These are phyloP conservation scores for Flaveria ramosissima DNA, from an alignment of 129 eudicot species.

Conservation along the genomic window DNA sequence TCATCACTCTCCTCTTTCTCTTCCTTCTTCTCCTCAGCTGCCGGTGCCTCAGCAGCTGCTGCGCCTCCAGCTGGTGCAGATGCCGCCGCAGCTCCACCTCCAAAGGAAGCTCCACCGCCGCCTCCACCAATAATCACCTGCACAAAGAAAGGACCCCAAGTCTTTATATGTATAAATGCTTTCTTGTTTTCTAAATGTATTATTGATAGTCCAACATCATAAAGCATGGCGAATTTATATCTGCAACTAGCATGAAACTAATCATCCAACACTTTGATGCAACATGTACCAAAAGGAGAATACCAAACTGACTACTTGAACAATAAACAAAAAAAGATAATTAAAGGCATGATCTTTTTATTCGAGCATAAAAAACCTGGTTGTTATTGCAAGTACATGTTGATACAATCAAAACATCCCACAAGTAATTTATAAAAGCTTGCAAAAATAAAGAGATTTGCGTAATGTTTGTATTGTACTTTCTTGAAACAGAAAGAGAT, in stretches of 20 bases:
- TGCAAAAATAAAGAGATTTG: no score
- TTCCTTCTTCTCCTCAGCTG: slow-evolving; percentile 80
- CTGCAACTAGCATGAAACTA: background rate
- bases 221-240: no score
- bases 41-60: slow-evolving; percentile 62
- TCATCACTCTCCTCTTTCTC: slow-evolving; percentile 73
- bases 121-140: slow-evolving; percentile 82
- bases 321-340: background rate
- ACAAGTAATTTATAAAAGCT: no score
- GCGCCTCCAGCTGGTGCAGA: slow-evolving; percentile 59
- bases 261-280: background rate
- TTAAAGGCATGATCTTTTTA: background rate
- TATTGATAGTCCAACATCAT: no score
- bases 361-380: background rate
- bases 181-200: no score
- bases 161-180: background rate
- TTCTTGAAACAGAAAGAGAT: no score
- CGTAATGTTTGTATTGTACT: no score
- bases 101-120: slow-evolving; percentile 52
- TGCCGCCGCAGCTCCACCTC: slow-evolving; percentile 75
- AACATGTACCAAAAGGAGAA: background rate
- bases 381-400: no score
- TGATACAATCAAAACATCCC: no score
- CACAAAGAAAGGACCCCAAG: background rate
- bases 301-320: background rate